Percentiles rank a stretch among this genome's conserved stretches.
phyloP scores from a whole-genome alignment of 23 red algal genomes.

The Cyanidium caldarium region DNA sequence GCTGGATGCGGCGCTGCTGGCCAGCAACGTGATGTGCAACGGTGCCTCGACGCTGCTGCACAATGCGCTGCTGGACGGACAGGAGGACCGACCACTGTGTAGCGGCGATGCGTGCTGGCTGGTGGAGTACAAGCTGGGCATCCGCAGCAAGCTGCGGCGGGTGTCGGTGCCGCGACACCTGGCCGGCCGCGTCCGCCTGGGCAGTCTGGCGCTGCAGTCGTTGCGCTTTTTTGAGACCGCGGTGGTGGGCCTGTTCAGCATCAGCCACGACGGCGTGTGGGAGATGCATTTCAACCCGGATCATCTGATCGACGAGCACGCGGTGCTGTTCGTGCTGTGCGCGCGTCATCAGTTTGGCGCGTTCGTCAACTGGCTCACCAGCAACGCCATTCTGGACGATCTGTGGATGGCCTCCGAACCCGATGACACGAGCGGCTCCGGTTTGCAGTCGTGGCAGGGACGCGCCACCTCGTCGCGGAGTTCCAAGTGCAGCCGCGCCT shows the following conservation, averaged over 20 bases:
- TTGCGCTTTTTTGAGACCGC: not conserved
- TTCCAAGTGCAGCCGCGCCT: no score
- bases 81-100: not conserved
- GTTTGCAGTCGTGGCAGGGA: no score
- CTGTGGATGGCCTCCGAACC: not conserved
- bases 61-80: slow-evolving; percentile 23
- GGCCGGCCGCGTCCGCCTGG: not conserved
- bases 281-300: not conserved
- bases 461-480: no score
- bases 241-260: not conserved
- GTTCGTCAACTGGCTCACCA: not conserved
- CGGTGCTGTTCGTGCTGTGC: not conserved
- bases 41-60: slow-evolving; percentile 52
- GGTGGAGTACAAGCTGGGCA: not conserved
- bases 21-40: slow-evolving; percentile 62
- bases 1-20: slow-evolving; percentile 32
- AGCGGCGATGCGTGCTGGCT: not conserved
- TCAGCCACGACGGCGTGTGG: not conserved
- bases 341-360: not conserved
- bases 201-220: not conserved
- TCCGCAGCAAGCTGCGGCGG: not conserved
- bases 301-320: not conserved
- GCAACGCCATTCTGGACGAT: not conserved
- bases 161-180: not conserved
- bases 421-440: not conserved